Evolutionary conservation across 164 flowering plant genomes (phyloP), one percentile per base, ranked within the genome.

Genomic region (Chimonanthus salicifolius): DNA sequence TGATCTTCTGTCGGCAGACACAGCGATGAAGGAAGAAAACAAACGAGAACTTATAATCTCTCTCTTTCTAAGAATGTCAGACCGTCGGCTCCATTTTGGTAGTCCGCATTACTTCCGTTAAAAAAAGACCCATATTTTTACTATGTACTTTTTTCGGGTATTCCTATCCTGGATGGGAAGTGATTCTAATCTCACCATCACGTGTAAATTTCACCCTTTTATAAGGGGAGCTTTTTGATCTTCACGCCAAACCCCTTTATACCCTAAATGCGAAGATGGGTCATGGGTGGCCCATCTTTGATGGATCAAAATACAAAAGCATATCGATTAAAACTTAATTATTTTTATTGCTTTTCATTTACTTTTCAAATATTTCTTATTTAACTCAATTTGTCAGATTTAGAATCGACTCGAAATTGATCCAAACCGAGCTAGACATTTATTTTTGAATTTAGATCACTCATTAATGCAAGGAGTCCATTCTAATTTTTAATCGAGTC

Each of bases 1-100:
- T 7, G 21, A 16, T 71, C 18, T 71, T 79, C 74, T 85, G 88
- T 85, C 88, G 88, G 88, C 84, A 85, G 85, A 76, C 75, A 77
- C 74, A 80, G 79, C 81, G 75, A 75, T 46, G 60, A 51, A 63
- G 49, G 62, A 67, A 10, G 67, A 58, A 67, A 70, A 69, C 60
- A 70, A 43, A 71, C 7, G 49, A 33, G 43, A 3, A 45, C 33
- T 49, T 47, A 20, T 46, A 20, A 46, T 63, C 48, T 50, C 62
- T 18, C 47, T 60, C 46, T 49, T 43, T 46, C 54, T 54, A 8
- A 54, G n/a, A n/a, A 33, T 1, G 33, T 33, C 33, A 33, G 33
- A 1, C 33, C 33, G 33, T 33, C 33, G 33, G 33, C 33, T 13
- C 60, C 5, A 13, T 5, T 54, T 54, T 15, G 60, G 60, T 54